Conservation (phyloP, 129 eudicot genomes). For the Solidago caesia region DNA sequence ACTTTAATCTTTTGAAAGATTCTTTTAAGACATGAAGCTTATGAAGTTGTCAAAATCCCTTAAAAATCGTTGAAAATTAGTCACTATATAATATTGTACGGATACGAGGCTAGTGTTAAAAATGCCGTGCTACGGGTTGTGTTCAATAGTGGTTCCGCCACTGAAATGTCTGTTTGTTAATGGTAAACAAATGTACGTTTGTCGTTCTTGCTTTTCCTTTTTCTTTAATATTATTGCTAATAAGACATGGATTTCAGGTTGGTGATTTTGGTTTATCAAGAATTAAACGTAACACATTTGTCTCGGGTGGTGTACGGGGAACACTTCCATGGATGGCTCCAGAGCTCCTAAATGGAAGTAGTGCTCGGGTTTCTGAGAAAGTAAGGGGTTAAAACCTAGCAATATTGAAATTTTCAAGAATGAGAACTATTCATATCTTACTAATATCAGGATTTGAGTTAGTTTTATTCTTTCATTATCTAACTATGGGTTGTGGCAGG, state of each 20-base stretch:
- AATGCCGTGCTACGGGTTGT: no score
- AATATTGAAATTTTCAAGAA: no score
- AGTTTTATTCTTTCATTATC: neutral
- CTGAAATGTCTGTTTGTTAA: no score
- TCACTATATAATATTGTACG: no score
- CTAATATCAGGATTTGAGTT: neutral
- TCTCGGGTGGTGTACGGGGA: slow-evolving; percentile 17
- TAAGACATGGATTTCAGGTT: slow-evolving; percentile 31
- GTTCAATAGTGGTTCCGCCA: no score
- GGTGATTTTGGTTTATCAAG: slow-evolving; percentile 76
- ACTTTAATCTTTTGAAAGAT: no score
- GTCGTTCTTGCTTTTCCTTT: neutral
- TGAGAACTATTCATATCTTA: neutral
- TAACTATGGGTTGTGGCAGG: slow-evolving; percentile 32
- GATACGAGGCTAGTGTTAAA: no score
- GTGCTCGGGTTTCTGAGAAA: slow-evolving; percentile 47
- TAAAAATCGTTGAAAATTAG: no score
- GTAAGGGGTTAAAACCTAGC: slow-evolving; percentile 22
- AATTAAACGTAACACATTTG: slow-evolving; percentile 41
- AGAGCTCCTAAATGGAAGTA: slow-evolving; percentile 11
- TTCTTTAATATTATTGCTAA: neutral
- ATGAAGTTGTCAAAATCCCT: no score
- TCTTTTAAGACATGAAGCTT: no score
- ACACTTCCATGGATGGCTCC: slow-evolving; percentile 16
- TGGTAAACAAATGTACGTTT: neutral